These are phyloP conservation scores for Coemansia sp. DNA, from an alignment of 192 early-diverging fungal genomes.

Conservation along the genomic window DNA sequence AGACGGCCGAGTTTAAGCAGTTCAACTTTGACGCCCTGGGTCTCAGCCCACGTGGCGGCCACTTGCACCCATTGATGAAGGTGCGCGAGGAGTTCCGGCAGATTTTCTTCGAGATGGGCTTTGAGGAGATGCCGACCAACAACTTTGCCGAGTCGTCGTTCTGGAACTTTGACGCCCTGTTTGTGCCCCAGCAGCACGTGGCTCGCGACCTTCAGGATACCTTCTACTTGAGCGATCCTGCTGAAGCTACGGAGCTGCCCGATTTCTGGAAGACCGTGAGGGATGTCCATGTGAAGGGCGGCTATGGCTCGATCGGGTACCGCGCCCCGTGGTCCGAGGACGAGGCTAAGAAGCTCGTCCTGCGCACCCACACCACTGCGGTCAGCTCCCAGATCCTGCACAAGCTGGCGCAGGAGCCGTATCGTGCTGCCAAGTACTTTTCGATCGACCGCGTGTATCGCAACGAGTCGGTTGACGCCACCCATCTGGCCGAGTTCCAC, in stretches of 20 bases:
- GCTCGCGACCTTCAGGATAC: constrained; percentile 85
- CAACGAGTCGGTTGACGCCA: constrained; percentile 96
- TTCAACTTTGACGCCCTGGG: constrained; percentile 97
- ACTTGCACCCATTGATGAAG: constrained; percentile 98
- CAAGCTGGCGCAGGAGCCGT: constrained; percentile 85
- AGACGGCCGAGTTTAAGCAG: constrained; percentile 91
- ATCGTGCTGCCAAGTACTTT: constrained; percentile 96
- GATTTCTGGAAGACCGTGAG: constrained; percentile 92
- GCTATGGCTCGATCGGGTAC: constrained; percentile 94
- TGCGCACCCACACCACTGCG: constrained; percentile 97
- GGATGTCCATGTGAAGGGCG: constrained; percentile 88
- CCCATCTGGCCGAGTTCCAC: constrained; percentile 99
- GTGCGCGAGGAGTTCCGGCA: constrained; percentile 98
- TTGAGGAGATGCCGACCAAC: constrained; percentile 99
- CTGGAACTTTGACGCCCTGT: constrained; percentile 99
- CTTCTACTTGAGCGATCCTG: constrained; percentile 70
- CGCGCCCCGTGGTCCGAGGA: constrained; percentile 88
- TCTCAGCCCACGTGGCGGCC: constrained; percentile 74
- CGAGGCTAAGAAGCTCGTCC: constrained; percentile 88
- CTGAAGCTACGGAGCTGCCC: constrained; percentile 68
- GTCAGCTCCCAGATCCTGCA: constrained; percentile 90
- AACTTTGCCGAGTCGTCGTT: constrained; percentile 95
- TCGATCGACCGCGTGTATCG: constrained; percentile 99
- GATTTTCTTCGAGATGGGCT: constrained; percentile 99
- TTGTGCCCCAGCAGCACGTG: constrained; percentile 98